Evolutionary conservation across 2,329 filamentous ascomycete genomes (phyloP), one percentile per base, ranked within the genome.

Genomic region (Paraphaeosphaeria minitans): DNA sequence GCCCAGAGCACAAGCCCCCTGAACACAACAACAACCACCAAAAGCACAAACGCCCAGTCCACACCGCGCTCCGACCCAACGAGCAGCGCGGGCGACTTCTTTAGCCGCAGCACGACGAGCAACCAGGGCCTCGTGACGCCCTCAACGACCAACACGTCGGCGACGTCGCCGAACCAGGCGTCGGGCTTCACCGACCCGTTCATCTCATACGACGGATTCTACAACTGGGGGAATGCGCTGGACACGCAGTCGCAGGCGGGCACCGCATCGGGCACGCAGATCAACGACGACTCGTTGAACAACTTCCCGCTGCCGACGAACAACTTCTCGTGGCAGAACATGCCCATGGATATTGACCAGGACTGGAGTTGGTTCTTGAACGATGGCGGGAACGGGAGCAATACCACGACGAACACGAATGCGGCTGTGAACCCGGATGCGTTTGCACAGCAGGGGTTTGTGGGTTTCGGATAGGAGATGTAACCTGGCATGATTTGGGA

Each of bases 351-450:
- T 33, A 76, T 77, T 48, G 75, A 78, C 49, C 76, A 78, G 66
- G 76, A 78, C 54, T 78, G 76, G 76, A 73, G 68, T 37, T 78
- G 75, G 74, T 77, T 77, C 41, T 57, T 77, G 58, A 76, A 75
- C 29, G 74, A 76, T 55, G 59, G 61, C 4, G 62, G 63, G 43
- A 66, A 62, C 19, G 52, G 16, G 7, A 41, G 54, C 39, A 31
- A n/a, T 41, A 16, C 9, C 1, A 49, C 57, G 5, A 55, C 55
- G 2, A 49, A 58, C 10, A 55, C 55, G 48, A 43, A 43, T 10
- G 19, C 19, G 19, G 41, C 19, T 43, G 41, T 49, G 16, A 35
- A 35, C n/a, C 39, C 60, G 24, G 66, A 70, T 54, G 29, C 45
- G 10, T 69, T 70, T 55, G 58, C 61, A 27, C 48, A 63, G 48